Conservation (phyloP, 2,329 filamentous ascomycete genomes). For the Pseudogymnoascus sp. region DNA sequence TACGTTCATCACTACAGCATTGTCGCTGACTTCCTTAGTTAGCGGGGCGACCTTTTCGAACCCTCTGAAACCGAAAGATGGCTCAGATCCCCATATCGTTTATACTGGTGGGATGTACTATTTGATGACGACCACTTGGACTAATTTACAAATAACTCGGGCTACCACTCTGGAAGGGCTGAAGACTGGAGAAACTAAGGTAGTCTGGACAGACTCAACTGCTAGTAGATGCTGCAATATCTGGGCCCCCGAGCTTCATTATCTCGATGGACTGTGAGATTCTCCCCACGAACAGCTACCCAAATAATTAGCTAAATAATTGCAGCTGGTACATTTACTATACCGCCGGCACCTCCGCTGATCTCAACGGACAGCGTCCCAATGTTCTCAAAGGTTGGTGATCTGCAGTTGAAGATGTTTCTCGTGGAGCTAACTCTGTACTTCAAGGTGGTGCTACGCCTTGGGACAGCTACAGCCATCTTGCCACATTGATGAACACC, state of each 20-base stretch:
- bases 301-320: neutral
- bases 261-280: conserved; percentile 33
- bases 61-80: conserved; percentile 41
- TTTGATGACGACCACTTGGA: conserved; percentile 48
- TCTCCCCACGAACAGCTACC: neutral
- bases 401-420: neutral
- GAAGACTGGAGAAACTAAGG: conserved; percentile 43
- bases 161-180: conserved; percentile 46
- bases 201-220: conserved; percentile 41
- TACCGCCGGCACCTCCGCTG: conserved; percentile 38
- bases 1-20: neutral
- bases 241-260: conserved; percentile 51
- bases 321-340: conserved; percentile 48
- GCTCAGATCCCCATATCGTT: conserved; percentile 45
- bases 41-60: conserved; percentile 38
- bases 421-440: neutral
- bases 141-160: conserved; percentile 44
- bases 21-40: neutral
- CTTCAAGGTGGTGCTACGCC: conserved; percentile 41
- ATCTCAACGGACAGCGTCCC: conserved; percentile 42
- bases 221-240: conserved; percentile 44
- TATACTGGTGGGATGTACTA: conserved; percentile 49
- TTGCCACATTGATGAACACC: conserved; percentile 37
- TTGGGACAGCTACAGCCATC: conserved; percentile 44
- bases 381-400: conserved; percentile 43